Base-by-base conservation (phyloP, 257 asterid genomes). In the Asclepias syriaca region DNA sequence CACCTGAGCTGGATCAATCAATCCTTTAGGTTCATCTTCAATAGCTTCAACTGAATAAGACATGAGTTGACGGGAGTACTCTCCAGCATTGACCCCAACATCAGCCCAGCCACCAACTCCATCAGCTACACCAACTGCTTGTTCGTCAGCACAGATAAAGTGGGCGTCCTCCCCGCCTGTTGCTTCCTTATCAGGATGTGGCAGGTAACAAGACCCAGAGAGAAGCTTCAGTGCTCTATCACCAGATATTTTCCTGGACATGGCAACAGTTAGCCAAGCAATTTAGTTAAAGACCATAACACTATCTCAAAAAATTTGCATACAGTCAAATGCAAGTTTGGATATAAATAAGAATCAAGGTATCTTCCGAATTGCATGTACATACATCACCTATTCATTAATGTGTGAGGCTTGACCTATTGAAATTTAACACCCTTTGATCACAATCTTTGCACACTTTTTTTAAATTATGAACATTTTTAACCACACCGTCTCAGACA, bases 81-180 rank as follows among this genome's bases (percentile, higher is more conserved):
- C 72, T 61, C 98, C 98, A 7, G 98, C 95, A 83, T 92, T 81
- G 71, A 92, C 78, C 57, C 98, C 97, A 64, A 85, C 86, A 58
- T 92, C 96, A 64, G 98, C 97, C 98, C 98, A 92, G 46, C 98
- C 98, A 70, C 98, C 98, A 76, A 92, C 98, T 68, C 98, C 98
- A 75, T 92, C 98, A 15, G 98, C 97, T 66, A 92, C 87, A 3
- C 98, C 98, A 63, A 92, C 78, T 46, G 64, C 93, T 82, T 87
- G 94, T 82, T 90, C 95, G 27, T 90, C 93, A 12, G 15, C 83
- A 79, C 96, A 88, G 55, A 92, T 86, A 73, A 92, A 88, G 75
- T 90, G 88, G 78, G 98, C 97, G 85, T 92, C 98, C 85, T 92
- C 98, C 76, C 97, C 98, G 66, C 98, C 98, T 2, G 95, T 90